Conservation (phyloP, 2,329 filamentous ascomycete genomes). For the Ophiostoma triangulosporum region DNA sequence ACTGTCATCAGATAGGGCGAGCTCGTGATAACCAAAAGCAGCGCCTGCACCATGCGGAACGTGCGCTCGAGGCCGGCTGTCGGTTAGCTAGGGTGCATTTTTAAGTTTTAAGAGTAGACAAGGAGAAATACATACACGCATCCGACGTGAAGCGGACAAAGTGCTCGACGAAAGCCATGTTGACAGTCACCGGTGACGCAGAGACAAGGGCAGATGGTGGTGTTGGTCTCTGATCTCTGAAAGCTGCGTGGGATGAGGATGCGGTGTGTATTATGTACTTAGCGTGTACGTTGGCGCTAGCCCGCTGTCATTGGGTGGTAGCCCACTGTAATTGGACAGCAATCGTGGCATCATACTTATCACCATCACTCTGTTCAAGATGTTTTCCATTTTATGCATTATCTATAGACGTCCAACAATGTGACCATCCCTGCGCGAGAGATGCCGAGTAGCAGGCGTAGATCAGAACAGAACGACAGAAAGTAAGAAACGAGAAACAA, state of each 20-base stretch:
- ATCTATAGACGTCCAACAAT: neutral
- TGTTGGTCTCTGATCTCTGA: neutral
- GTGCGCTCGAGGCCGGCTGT: slow-evolving; percentile 47
- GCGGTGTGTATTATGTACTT: neutral
- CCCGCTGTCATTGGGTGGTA: neutral
- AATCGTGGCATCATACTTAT: neutral
- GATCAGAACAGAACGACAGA: neutral
- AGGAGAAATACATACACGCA: slow-evolving; percentile 24
- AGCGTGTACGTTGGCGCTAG: neutral
- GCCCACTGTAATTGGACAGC: neutral
- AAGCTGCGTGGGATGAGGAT: neutral
- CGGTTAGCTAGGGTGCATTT: neutral
- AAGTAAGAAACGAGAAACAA: neutral
- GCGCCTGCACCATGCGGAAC: slow-evolving; percentile 42
- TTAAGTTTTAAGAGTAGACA: neutral
- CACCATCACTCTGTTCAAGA: neutral
- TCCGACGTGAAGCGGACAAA: slow-evolving; percentile 34
- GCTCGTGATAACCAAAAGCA: slow-evolving; percentile 33
- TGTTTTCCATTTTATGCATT: slow-evolving; percentile 1
- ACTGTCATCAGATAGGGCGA: slow-evolving; percentile 28
- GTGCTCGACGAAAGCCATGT: slow-evolving; percentile 19
- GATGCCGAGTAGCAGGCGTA: neutral
- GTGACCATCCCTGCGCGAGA: neutral
- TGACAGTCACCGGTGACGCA: neutral
- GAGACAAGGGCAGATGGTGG: neutral